These are phyloP conservation scores for Penicillium taxi DNA, from an alignment of 495 filamentous ascomycete species.

Conservation along the genomic window DNA sequence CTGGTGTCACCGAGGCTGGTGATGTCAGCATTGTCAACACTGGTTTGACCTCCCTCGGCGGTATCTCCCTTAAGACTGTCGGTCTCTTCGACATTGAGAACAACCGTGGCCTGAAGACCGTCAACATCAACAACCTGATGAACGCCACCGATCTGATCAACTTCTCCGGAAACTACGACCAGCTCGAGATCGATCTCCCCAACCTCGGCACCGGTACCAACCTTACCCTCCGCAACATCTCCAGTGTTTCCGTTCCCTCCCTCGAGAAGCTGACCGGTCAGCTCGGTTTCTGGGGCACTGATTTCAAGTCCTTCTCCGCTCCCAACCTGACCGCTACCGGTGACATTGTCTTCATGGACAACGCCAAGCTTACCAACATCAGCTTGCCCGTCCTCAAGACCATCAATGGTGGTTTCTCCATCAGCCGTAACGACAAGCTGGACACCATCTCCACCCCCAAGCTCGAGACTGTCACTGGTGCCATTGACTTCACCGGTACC, in stretches of 20 bases:
- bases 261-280: slow-evolving; percentile 68
- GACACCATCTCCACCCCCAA: slow-evolving; percentile 54
- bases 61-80: slow-evolving; percentile 64
- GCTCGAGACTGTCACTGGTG: slow-evolving; percentile 66
- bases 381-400: slow-evolving; percentile 57
- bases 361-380: slow-evolving; percentile 68
- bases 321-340: slow-evolving; percentile 75
- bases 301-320: slow-evolving; percentile 56
- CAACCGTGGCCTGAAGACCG: slow-evolving; percentile 60
- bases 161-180: slow-evolving; percentile 50
- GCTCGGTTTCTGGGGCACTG: slow-evolving; percentile 76
- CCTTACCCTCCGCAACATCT: slow-evolving; percentile 84
- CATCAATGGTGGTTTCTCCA: slow-evolving; percentile 68
- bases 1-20: slow-evolving; percentile 54
- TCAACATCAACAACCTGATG: slow-evolving; percentile 61
- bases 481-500: slow-evolving; percentile 80
- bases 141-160: slow-evolving; percentile 55
- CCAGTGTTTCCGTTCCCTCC: slow-evolving; percentile 64
- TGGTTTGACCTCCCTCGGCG: slow-evolving; percentile 60
- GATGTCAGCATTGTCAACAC: slow-evolving; percentile 76
- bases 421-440: slow-evolving; percentile 82
- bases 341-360: slow-evolving; percentile 73
- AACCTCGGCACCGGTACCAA: slow-evolving; percentile 70
- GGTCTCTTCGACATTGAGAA: slow-evolving; percentile 67
- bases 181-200: slow-evolving; percentile 64